phyloP scores from a whole-genome alignment of 345 rosid species.

The Murraya koenigii region DNA sequence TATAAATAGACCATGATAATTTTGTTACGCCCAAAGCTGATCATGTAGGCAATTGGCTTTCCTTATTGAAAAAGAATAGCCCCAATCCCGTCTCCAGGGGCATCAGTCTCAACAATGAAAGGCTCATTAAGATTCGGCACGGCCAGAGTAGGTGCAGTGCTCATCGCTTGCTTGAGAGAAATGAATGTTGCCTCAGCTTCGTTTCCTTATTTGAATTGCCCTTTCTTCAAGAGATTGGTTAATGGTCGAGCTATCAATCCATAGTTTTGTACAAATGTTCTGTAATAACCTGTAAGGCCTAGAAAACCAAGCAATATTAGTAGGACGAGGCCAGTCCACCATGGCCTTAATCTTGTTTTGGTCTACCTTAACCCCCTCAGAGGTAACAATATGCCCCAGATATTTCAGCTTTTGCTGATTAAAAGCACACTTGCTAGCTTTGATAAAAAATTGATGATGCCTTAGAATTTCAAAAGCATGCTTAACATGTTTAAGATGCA shows the following conservation, averaged over 20 bases:
- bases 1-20: not conserved
- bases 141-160: too few species aligned
- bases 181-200: not conserved
- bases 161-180: not conserved
- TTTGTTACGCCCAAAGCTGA: not conserved
- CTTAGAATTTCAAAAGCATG: too few species aligned
- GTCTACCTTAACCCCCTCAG: not conserved
- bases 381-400: not conserved
- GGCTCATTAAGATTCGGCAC: not conserved
- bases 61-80: not conserved
- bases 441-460: too few species aligned
- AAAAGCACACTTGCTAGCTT: too few species aligned
- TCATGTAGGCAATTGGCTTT: not conserved
- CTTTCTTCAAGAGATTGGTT: not conserved
- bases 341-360: not conserved
- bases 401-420: too few species aligned
- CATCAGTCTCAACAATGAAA: not conserved
- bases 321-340: not conserved
- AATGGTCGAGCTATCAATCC: not conserved
- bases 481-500: too few species aligned
- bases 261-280: not conserved
- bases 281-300: slow-evolving; percentile 9
- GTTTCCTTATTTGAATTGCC: not conserved
- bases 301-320: not conserved
- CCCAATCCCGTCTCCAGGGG: not conserved